Conservation (phyloP, 495 filamentous ascomycete genomes). For the Aspergillus homomorphus region DNA sequence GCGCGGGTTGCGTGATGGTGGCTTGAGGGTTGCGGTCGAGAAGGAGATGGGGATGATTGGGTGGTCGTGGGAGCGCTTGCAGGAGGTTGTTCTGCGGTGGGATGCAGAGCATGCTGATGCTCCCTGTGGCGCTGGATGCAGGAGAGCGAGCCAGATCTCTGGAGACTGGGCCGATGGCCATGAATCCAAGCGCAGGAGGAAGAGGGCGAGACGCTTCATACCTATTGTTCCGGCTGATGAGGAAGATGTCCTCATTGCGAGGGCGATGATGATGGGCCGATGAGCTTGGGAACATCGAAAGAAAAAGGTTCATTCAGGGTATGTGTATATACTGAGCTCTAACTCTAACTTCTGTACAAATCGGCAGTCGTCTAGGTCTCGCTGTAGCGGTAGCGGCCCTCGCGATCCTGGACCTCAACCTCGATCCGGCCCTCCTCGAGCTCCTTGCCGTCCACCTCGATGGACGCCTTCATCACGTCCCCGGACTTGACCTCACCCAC, state of each 20-base stretch:
- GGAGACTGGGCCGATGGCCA: not conserved
- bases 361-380: conserved; percentile 33
- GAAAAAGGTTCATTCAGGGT: not conserved
- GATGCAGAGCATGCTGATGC: not conserved
- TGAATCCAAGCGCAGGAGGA: not conserved
- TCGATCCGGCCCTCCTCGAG: conserved; percentile 83
- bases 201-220: conserved; percentile 17
- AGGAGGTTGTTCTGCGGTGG: conserved; percentile 6
- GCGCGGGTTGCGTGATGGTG: conserved; percentile 19
- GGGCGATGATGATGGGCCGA: not conserved
- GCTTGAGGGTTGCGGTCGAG: conserved; percentile 13
- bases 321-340: conserved; percentile 4
- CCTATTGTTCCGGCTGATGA: conserved; percentile 24
- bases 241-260: conserved; percentile 15
- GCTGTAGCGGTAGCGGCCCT: conserved; percentile 46
- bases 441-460: conserved; percentile 78
- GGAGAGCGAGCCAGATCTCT: not conserved
- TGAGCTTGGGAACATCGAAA: not conserved
- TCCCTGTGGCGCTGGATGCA: not conserved
- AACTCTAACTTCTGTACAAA: not conserved
- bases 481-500: conserved; percentile 82
- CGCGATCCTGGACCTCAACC: conserved; percentile 73
- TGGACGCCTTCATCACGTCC: conserved; percentile 83
- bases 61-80: conserved; percentile 26
- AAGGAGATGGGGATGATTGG: conserved; percentile 18